Base-by-base conservation (phyloP, 192 early-diverging fungal species). In the Coemansia asiatica region DNA sequence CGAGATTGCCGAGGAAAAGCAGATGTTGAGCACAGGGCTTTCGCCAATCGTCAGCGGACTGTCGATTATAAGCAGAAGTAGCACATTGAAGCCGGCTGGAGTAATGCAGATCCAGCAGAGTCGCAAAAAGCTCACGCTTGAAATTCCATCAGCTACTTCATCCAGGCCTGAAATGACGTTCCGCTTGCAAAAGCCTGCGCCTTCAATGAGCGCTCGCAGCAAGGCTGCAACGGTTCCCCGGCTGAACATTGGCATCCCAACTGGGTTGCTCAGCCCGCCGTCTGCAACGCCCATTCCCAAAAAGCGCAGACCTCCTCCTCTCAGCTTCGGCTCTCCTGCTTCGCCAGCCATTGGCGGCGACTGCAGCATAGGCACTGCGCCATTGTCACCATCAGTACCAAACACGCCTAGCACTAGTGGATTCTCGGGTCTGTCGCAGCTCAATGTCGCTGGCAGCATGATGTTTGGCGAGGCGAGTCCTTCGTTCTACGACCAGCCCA, bases 381-480 rank as follows among this genome's bases (percentile, higher is more conserved):
- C 71, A 18, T 22, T 63, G 62, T 76, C 68, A 49, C 74, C 71
- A 19, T 57, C 48, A 26, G 63, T 79, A 60, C 71, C 71, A 9
- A 70, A 74, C 38, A 74, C 76, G 6, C 61, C 75, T 1, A 59
- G 69, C 19, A 46, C 55, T 7, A 29, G 54, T 4, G 38, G 40
- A 2, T 57, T 35, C 16, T 25, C 67, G 6, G 23, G 61, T 10
- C 33, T 47, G 33, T 63, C 56, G 38, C 55, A 51, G 23, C 47
- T 50, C 21, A 54, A 63, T 38, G 5, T 40, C 8, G 26, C n/a
- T 2, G 50, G 50, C 25, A 36, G 25, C 38, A n/a, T 66, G 56
- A 26, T 66, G 49, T 71, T 64, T 67, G 77, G 77, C 38, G 72
- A 79, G 68, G 77, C 62, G 15, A 79, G 77, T 47, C 77, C 77